phyloP scores from a whole-genome alignment of 495 filamentous ascomycete species.

The Xylaria flabelliformis region DNA sequence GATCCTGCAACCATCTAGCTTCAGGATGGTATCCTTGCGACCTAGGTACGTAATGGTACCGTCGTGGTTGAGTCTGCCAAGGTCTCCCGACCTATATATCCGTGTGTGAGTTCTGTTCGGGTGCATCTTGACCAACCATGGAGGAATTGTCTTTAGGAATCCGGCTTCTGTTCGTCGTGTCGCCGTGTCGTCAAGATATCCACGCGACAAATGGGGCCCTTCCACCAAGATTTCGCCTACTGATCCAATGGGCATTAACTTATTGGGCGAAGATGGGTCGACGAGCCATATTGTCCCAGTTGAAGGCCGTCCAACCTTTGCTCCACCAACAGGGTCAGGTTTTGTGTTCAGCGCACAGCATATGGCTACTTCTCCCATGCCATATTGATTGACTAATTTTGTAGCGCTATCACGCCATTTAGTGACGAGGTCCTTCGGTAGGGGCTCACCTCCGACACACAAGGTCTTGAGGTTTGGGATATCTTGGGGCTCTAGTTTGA shows the following conservation, averaged over 20 bases:
- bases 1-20: slow-evolving; percentile 19
- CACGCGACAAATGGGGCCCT: slow-evolving; percentile 37
- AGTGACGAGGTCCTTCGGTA: slow-evolving; percentile 23
- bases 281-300: slow-evolving; percentile 46
- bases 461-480: slow-evolving; percentile 53
- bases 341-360: slow-evolving; percentile 27
- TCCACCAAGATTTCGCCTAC: slow-evolving; percentile 50
- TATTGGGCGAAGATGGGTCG: slow-evolving; percentile 37
- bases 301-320: slow-evolving; percentile 23
- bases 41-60: slow-evolving; percentile 55
- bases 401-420: slow-evolving; percentile 25
- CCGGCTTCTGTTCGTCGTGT: slow-evolving; percentile 37
- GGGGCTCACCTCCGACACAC: slow-evolving; percentile 49
- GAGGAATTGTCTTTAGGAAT: slow-evolving; percentile 37
- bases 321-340: slow-evolving; percentile 9
- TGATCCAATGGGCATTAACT: slow-evolving; percentile 46
- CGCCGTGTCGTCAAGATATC: slow-evolving; percentile 46
- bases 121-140: slow-evolving; percentile 22
- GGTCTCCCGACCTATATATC: slow-evolving; percentile 50
- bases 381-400: slow-evolving; percentile 26
- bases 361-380: slow-evolving; percentile 29
- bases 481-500: slow-evolving; percentile 43
- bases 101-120: slow-evolving; percentile 16
- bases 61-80: slow-evolving; percentile 47
- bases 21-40: slow-evolving; percentile 34